Base-by-base conservation (phyloP, 2,329 filamentous ascomycete genomes). In the Paraconiothyrium sp. region DNA sequence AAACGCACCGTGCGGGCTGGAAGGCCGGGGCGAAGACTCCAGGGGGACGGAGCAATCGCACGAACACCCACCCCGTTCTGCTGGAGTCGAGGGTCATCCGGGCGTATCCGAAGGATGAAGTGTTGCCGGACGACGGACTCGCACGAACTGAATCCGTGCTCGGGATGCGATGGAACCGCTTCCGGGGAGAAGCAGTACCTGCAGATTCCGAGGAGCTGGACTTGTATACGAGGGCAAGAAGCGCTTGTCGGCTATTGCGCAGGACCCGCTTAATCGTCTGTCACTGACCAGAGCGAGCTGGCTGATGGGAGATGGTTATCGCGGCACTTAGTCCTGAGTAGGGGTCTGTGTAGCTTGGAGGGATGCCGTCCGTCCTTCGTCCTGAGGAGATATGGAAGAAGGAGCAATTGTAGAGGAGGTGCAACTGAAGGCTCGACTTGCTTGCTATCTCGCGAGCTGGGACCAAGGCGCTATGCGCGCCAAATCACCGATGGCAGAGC, bases 401-500 rank as follows among this genome's bases (percentile, higher is more conserved):
- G 39, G 8, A 41, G 39, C 14, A 7, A 7, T 16, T 7, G 6
- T 20, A 30, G 39, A 20, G 39, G 7, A n/a, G n/a, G 27, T 20
- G 47, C 9, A 20, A 30, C 32, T 51, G 34, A 24, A 20, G n/a
- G 49, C 32, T 16, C 22, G 46, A 2, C 49, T 11, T n/a, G 16
- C 27, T n/a, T 30, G 27, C 27, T n/a, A 35, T 35, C n/a, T 39
- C 11, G 4, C 32, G 48, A 16, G 34, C 16, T 34, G n/a, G 51
- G 20, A 46, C 24, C 52, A 34, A 55, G 39, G 5, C 39, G 39
- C 52, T 55, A 55, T 39, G 9, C 27, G 39, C 52, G 27, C 24
- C 13, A 14, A 43, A 54, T 43, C 51, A 54, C 51, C 37, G 37
- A 43, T 54, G 6, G 16, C 6, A 32, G 22, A 41, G 35, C 35